A percentile compares a stretch with the other conserved stretches of the same genome.
Evolutionary conservation across 2,329 filamentous ascomycete species (phyloP).

Genomic region (Aurifilum marmelostoma): DNA sequence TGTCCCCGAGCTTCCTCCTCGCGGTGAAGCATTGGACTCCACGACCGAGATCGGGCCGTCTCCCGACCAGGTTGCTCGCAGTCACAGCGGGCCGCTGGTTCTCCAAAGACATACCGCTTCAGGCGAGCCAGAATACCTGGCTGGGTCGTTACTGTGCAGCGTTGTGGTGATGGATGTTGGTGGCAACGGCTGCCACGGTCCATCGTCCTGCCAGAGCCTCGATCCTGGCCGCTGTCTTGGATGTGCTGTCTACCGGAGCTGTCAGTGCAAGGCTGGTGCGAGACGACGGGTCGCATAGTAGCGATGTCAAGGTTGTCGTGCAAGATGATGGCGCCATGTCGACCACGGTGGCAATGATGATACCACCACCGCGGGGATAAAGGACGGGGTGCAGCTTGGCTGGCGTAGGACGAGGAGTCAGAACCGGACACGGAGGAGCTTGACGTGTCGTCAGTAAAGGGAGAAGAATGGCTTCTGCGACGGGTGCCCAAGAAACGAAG

Average conservation of each 20-base stretch:
- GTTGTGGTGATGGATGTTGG: neutral
- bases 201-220: neutral
- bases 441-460: neutral
- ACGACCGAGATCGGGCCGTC: neutral
- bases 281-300: neutral
- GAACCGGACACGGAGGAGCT: neutral
- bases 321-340: neutral
- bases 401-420: neutral
- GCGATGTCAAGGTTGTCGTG: neutral
- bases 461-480: neutral
- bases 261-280: slow-evolving; percentile 5
- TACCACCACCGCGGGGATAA: neutral
- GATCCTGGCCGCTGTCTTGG: slow-evolving; percentile 19
- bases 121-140: slow-evolving; percentile 19
- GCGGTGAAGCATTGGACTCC: slow-evolving; percentile 21
- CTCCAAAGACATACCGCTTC: slow-evolving; percentile 22
- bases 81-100: slow-evolving; percentile 1
- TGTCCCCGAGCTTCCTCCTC: slow-evolving; percentile 26
- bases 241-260: slow-evolving; percentile 24
- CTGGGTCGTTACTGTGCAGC: neutral
- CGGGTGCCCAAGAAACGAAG: neutral
- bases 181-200: neutral
- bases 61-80: neutral
- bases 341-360: neutral
- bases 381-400: neutral